Conservation (phyloP, 805 yeast genomes). For the Metschnikowia koreensis region DNA sequence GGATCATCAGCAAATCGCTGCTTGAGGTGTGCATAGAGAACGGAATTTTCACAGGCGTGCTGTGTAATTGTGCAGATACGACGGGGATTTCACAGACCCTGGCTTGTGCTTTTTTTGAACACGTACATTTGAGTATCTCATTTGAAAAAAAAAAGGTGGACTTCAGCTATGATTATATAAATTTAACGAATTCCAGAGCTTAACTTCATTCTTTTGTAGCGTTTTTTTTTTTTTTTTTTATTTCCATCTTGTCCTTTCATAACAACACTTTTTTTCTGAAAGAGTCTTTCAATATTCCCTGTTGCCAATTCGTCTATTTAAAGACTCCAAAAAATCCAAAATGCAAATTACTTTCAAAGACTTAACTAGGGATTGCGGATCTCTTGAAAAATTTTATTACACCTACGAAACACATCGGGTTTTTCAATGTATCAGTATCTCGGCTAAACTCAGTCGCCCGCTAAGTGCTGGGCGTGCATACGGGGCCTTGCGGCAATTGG, state of each 20-base stretch:
- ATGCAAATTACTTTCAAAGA: conserved; percentile 18
- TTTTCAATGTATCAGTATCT: neutral
- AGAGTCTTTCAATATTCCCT: no score
- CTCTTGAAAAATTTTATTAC: neutral
- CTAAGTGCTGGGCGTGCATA: neutral
- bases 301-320: no score
- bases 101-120: no score
- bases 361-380: neutral
- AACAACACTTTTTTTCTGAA: no score
- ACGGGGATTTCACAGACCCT: neutral
- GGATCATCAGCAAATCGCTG: neutral
- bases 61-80: neutral
- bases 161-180: no score
- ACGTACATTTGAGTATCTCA: no score
- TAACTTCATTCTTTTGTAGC: no score
- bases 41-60: neutral
- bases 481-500: neutral
- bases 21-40: neutral
- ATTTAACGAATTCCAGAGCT: no score
- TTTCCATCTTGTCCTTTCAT: no score
- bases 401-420: conserved; percentile 29
- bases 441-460: neutral
- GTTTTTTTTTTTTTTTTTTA: no score
- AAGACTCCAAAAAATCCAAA: conserved; percentile 10
- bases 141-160: no score